phyloP scores from a whole-genome alignment of 768 basidiomycete species.

The Multifurca ochricompacta region DNA sequence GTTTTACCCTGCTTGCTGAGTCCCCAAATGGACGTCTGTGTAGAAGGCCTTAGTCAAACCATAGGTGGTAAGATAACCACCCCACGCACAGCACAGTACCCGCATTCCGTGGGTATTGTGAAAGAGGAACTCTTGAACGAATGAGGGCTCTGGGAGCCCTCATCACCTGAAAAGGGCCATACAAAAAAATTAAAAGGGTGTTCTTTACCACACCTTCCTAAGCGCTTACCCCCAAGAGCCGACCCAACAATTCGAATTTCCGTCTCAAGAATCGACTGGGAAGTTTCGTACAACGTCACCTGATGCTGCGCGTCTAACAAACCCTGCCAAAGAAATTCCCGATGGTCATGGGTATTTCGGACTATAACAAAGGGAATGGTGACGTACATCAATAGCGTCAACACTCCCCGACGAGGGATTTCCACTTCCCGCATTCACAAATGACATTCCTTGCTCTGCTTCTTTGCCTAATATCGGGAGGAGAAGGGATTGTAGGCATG shows the following conservation, averaged over 20 bases:
- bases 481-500: not conserved
- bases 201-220: not conserved
- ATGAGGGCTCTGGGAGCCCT: constrained; percentile 64
- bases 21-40: constrained; percentile 78
- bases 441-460: constrained; percentile 39
- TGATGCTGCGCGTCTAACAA: constrained; percentile 60
- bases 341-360: constrained; percentile 11
- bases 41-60: not conserved
- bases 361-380: constrained; percentile 18
- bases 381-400: constrained; percentile 52
- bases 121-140: constrained; percentile 80
- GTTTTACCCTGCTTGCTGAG: constrained; percentile 82
- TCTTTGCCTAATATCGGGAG: constrained; percentile 41
- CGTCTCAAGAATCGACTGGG: constrained; percentile 49
- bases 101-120: constrained; percentile 77
- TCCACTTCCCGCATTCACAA: constrained; percentile 40
- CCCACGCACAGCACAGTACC: constrained; percentile 46
- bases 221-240: constrained; percentile 54
- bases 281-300: constrained; percentile 43
- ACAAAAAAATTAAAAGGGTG: not conserved
- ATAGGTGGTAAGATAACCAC: not conserved
- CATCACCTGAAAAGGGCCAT: constrained; percentile 54
- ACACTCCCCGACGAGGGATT: constrained; percentile 46
- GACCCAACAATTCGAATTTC: constrained; percentile 54
- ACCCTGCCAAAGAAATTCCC: constrained; percentile 33